phyloP scores from a whole-genome alignment of 2,329 filamentous ascomycete species.

The Aspergillus vadensis region DNA sequence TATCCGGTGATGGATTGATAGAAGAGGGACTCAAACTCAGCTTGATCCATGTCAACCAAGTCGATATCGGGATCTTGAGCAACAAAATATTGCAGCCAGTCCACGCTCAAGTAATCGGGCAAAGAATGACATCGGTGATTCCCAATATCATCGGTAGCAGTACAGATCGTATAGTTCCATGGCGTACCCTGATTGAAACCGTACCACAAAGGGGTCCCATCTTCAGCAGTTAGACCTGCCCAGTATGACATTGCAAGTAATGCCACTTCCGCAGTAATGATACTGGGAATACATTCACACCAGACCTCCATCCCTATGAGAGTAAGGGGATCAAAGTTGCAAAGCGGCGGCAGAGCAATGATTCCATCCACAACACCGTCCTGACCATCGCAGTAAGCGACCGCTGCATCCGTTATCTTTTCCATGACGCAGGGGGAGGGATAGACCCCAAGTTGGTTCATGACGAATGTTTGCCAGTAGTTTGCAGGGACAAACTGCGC shows the following conservation, averaged over 20 bases:
- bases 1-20: conserved; percentile 29
- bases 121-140: too few species aligned
- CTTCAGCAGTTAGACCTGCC: neutral
- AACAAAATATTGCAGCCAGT: neutral
- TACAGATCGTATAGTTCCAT: too few species aligned
- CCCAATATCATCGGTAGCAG: too few species aligned
- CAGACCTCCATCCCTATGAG: too few species aligned
- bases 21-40: conserved; percentile 14
- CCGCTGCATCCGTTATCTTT: conserved; percentile 2
- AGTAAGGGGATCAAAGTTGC: conserved; percentile 4
- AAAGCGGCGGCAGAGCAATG: conserved; percentile 7
- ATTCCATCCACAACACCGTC: conserved; percentile 17
- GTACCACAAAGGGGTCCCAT: neutral
- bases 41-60: neutral
- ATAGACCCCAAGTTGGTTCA: conserved; percentile 5
- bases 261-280: too few species aligned
- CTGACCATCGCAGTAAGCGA: conserved; percentile 10
- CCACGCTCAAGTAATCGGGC: neutral
- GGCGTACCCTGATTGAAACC: neutral
- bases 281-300: too few species aligned
- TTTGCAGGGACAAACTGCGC: conserved; percentile 27
- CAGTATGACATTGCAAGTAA: neutral
- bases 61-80: neutral
- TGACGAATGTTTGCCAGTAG: conserved; percentile 12
- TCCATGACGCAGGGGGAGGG: conserved; percentile 14